Evolutionary conservation across 2,329 filamentous ascomycete genomes (phyloP).

Genomic region (Geoglossum cookeanum): DNA sequence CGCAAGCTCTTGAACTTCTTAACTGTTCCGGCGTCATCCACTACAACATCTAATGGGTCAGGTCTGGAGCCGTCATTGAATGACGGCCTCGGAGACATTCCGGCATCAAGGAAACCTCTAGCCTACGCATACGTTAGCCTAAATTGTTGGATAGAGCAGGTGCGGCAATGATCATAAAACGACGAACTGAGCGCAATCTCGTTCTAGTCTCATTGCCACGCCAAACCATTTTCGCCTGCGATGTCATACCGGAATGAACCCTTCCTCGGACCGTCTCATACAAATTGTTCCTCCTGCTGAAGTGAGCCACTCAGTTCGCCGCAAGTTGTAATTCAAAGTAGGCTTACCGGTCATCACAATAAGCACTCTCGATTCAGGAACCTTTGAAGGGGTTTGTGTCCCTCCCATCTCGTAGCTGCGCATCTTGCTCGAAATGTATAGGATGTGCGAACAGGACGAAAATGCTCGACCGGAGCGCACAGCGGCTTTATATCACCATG

Average conservation of each 20-base stretch:
- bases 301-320: background rate
- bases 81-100: conserved; percentile 61
- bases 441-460: background rate
- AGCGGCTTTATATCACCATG: background rate
- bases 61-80: conserved; percentile 62
- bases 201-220: background rate
- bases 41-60: conserved; percentile 34
- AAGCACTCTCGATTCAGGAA: conserved; percentile 60
- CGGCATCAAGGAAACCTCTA: conserved; percentile 56
- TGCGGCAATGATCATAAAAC: conserved; percentile 15
- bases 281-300: conserved; percentile 54
- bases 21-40: conserved; percentile 26
- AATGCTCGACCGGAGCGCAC: background rate
- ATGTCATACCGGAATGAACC: conserved; percentile 49
- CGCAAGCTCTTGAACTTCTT: conserved; percentile 45
- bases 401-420: background rate
- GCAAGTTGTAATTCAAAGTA: conserved; percentile 6
- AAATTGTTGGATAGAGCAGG: background rate
- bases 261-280: conserved; percentile 67
- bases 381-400: background rate
- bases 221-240: background rate
- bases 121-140: conserved; percentile 15
- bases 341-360: conserved; percentile 63
- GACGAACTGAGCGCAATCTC: background rate
- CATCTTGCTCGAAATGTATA: background rate